Evolutionary conservation across 495 filamentous ascomycete species (phyloP).

Genomic region (Echria macrotheca): DNA sequence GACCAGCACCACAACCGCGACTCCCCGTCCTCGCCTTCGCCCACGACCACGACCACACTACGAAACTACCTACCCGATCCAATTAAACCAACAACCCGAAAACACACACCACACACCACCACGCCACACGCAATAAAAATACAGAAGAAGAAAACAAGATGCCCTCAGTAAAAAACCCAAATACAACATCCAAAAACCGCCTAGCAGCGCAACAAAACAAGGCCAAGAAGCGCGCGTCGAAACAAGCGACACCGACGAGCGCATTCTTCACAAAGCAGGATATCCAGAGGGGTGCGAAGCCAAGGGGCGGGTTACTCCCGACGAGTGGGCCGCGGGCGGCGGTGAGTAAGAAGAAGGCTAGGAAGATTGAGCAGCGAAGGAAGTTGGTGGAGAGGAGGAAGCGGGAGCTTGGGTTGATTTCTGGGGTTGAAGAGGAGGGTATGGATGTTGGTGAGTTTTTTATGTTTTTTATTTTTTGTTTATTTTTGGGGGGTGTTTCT

Average conservation of each 20-base stretch:
- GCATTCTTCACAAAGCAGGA: conserved; percentile 15
- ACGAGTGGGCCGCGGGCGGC: conserved; percentile 38
- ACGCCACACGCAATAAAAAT: no score
- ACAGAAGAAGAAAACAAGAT: no score
- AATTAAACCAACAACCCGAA: background rate
- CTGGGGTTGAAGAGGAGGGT: background rate
- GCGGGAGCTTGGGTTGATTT: conserved; percentile 25
- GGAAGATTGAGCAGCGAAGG: conserved; percentile 40
- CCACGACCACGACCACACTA: background rate
- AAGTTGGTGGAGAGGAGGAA: conserved; percentile 36
- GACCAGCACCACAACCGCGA: no score
- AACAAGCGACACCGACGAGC: conserved; percentile 19
- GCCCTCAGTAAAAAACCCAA: conserved; percentile 44
- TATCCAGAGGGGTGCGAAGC: conserved; percentile 35
- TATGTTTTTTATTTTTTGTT: no score
- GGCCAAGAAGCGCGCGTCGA: conserved; percentile 21
- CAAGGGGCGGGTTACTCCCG: conserved; percentile 33
- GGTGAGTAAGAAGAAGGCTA: conserved; percentile 38
- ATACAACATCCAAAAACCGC: conserved; percentile 39
- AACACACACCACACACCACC: background rate
- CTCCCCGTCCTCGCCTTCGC: background rate
- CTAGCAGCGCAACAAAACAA: conserved; percentile 31
- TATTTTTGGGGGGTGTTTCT: no score
- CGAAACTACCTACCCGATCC: no score
- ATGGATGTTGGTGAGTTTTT: background rate